Evolutionary conservation across 2,329 filamentous ascomycete species (phyloP).

Genomic region (Xylariales sp.): DNA sequence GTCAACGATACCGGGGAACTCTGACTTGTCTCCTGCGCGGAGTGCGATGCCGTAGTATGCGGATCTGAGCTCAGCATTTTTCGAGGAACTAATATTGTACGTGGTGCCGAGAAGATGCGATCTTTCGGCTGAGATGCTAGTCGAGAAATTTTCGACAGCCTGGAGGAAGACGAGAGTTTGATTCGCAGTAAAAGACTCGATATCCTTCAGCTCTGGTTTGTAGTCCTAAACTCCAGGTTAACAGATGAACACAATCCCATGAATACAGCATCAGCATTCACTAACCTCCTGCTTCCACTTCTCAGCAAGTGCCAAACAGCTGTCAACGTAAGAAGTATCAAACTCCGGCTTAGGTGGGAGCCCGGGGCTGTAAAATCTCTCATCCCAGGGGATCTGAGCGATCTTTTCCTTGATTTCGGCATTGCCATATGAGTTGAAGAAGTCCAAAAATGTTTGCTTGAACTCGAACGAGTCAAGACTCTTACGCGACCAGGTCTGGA

Average conservation of each 20-base stretch:
- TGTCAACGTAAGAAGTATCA: slow-evolving; percentile 81
- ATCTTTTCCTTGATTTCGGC: slow-evolving; percentile 60
- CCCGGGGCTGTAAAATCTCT: slow-evolving; percentile 83
- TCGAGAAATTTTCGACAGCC: slow-evolving; percentile 63
- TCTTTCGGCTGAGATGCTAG: slow-evolving; percentile 58
- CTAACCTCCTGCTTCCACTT: slow-evolving; percentile 68
- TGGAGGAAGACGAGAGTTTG: slow-evolving; percentile 92
- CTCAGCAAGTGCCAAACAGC: slow-evolving; percentile 75
- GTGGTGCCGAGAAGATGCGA: slow-evolving; percentile 68
- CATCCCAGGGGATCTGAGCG: slow-evolving; percentile 79
- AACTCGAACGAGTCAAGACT: slow-evolving; percentile 94
- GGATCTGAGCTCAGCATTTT: slow-evolving; percentile 81
- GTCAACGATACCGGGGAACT: slow-evolving; percentile 67
- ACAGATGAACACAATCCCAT: slow-evolving; percentile 20
- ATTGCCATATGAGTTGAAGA: slow-evolving; percentile 68
- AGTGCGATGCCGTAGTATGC: slow-evolving; percentile 79
- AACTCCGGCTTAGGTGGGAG: slow-evolving; percentile 87
- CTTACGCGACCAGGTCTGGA: slow-evolving; percentile 76
- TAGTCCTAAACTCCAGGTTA: too few species aligned
- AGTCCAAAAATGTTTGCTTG: slow-evolving; percentile 79
- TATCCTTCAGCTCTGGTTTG: slow-evolving; percentile 62
- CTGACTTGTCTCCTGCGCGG: slow-evolving; percentile 63
- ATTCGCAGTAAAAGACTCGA: slow-evolving; percentile 73
- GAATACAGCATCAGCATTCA: slow-evolving; percentile 13
- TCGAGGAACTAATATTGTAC: slow-evolving; percentile 69